Evolutionary conservation across 352 stramenopile genomes (phyloP), one percentile per base, ranked within the genome.

Genomic region (Phytophthora podocarpi): DNA sequence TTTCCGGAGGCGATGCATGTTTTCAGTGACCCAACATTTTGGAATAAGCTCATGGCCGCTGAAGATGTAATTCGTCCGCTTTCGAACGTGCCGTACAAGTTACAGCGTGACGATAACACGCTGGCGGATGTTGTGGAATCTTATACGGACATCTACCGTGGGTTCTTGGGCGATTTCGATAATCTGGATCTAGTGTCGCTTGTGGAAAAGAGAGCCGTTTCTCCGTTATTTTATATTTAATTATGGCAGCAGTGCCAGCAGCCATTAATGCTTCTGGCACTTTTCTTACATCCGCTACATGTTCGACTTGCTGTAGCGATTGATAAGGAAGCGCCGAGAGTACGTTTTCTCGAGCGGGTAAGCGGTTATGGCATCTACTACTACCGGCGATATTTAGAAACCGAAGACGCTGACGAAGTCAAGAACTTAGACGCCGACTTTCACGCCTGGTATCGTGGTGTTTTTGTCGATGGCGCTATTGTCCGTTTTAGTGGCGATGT

Each of bases 61-160:
- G n/a, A n/a, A n/a, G n/a, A n/a, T n/a, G n/a, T n/a, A 70, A 55
- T 50, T 13, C 16, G 43, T 7, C 55, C 55, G 2, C 28, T 64
- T 12, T 43, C 18, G 12, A 46, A 48, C 16, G 35, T 45, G 1
- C 57, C 55, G 0, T 64, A 57, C 21, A 12, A 37, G 4, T 20
- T 64, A 5, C 35, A 64, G 8, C 31, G 32, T 18, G 26, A 64
- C 28, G 27, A 56, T 1, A 64, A 51, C 16, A 51, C 43, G 5
- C 20, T 57, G 1, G 45, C 31, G 2, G 36, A 64, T 32, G 45
- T 51, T 12, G 24, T 64, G 5, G 5, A 45, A n/a, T 49, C 15
- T 7, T 59, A 34, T 13, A 16, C 47, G 0, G 15, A 58, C 15
- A 65, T 59, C n/a, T n/a, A n/a, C n/a, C n/a, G n/a, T n/a, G n/a